Evolutionary conservation across 1,284 basidiomycete species (phyloP).

Genomic region (Boletus sp.): DNA sequence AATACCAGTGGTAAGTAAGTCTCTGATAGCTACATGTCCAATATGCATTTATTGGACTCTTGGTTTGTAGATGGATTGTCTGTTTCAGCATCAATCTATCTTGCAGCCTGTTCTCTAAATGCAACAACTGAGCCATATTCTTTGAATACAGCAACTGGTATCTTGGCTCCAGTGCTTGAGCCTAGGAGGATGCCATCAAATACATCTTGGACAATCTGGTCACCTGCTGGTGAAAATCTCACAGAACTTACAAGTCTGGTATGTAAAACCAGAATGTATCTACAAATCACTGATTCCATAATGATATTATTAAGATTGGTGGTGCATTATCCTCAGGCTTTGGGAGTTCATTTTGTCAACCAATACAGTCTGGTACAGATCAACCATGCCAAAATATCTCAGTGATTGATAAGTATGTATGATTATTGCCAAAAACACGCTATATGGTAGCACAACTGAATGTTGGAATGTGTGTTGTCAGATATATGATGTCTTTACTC

Average conservation of each 20-base stretch:
- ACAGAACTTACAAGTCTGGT: neutral
- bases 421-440: too few relatives aligned
- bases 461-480: neutral
- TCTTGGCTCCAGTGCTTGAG: neutral
- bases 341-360: neutral
- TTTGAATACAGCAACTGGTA: neutral
- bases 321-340: neutral
- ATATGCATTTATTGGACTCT: neutral
- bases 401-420: neutral
- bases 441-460: too few relatives aligned
- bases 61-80: neutral
- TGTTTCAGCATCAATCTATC: neutral
- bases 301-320: neutral
- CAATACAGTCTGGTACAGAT: neutral
- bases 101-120: neutral
- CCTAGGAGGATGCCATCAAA: neutral
- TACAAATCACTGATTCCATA: neutral
- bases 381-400: neutral
- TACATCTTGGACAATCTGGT: neutral
- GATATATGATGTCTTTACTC: neutral
- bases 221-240: neutral
- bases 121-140: neutral
- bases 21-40: neutral
- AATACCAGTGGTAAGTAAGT: neutral
- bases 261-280: neutral